These are phyloP conservation scores for Aegilops umbellulata DNA, from an alignment of 176 grass and related monocot genomes.

Conservation along the genomic window DNA sequence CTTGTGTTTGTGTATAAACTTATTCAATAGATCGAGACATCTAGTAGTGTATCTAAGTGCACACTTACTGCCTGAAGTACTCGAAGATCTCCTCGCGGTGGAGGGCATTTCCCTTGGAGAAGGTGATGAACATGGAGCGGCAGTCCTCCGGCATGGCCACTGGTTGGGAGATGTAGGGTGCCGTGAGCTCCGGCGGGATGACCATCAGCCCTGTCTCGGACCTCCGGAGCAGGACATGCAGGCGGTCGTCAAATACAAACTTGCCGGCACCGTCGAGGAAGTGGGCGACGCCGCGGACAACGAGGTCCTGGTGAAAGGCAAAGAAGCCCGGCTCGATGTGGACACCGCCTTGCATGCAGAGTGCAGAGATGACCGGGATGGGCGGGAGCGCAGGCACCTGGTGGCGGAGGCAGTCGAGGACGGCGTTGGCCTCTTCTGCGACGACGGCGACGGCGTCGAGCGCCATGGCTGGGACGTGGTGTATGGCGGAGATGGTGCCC, in stretches of 20 bases:
- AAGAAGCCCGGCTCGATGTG: constrained; percentile 44
- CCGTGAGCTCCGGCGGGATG: constrained; percentile 16
- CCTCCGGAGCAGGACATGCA: constrained; percentile 2
- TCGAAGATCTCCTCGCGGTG: constrained; percentile 43
- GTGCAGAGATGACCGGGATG: constrained; percentile 36
- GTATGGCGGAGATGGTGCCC: constrained; percentile 11
- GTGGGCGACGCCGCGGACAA: constrained; percentile 21
- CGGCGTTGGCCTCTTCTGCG: constrained; percentile 23
- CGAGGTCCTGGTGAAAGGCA: constrained; percentile 37
- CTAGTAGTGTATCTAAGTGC: background rate
- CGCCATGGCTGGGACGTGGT: background rate
- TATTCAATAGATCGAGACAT: no score
- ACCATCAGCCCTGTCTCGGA: constrained; percentile 11
- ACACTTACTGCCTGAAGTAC: constrained; percentile 57
- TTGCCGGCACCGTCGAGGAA: constrained; percentile 41
- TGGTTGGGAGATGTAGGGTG: background rate
- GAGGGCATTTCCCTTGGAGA: constrained; percentile 35
- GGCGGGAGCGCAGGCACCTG: background rate
- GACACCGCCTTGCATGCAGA: background rate
- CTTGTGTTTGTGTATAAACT: no score
- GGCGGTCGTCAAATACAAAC: constrained; percentile 45
- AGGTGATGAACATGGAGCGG: constrained; percentile 27
- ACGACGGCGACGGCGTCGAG: background rate
- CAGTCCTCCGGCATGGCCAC: constrained; percentile 30
- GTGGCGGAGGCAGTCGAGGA: constrained; percentile 41